Percentiles rank a stretch among this genome's conserved stretches.
Evolutionary conservation across 306 rosid genomes (phyloP).

Genomic region (Ammopiptanthus mongolicus): DNA sequence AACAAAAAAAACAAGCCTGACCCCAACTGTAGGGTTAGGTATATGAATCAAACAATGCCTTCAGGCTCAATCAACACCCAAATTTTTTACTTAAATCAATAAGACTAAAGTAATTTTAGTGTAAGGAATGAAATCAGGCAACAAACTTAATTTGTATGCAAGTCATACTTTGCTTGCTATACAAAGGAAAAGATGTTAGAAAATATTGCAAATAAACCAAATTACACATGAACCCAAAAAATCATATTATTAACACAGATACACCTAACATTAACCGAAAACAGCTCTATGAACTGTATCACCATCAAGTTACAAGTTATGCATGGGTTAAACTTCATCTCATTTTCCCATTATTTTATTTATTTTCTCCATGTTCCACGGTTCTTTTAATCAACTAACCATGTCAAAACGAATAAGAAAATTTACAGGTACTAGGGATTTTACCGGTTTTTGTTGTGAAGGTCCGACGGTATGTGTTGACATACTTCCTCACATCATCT

Average conservation of each 20-base stretch:
- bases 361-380: background rate
- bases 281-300: background rate
- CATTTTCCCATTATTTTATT: background rate
- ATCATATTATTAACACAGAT: background rate
- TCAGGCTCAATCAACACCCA: background rate
- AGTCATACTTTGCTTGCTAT: background rate
- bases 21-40: too few species aligned
- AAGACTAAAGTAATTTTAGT: background rate
- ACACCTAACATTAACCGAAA: background rate
- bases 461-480: conserved; percentile 36
- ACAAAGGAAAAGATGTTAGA: too few species aligned
- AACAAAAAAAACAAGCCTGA: too few species aligned
- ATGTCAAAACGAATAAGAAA: background rate
- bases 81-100: background rate
- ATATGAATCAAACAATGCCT: background rate
- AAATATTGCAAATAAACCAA: background rate
- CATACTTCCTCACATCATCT: conserved; percentile 41
- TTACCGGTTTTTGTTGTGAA: conserved; percentile 34
- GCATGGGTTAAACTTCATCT: background rate
- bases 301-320: background rate
- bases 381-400: background rate
- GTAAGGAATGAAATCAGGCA: background rate
- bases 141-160: background rate
- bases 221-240: background rate
- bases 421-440: background rate